These are phyloP conservation scores for Neonectria neomacrospora DNA, from an alignment of 2,329 filamentous ascomycete genomes.

Conservation along the genomic window DNA sequence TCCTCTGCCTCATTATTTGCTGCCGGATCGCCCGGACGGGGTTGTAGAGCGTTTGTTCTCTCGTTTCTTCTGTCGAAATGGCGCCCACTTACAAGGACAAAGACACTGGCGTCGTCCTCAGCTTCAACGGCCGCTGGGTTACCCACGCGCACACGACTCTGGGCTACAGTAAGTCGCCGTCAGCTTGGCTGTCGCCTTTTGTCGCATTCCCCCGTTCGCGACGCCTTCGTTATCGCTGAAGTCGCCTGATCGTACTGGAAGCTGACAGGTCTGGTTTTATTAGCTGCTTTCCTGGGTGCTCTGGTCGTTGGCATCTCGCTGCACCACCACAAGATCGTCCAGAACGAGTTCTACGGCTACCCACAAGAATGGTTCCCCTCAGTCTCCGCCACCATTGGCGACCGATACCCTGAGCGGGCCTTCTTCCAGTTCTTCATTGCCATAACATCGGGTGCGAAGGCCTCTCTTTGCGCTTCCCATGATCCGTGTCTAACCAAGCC, in stretches of 20 bases:
- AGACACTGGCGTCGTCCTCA: slow-evolving; percentile 67
- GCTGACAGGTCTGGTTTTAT: slow-evolving; percentile 50
- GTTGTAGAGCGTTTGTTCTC: slow-evolving; percentile 37
- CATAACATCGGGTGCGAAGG: slow-evolving; percentile 80
- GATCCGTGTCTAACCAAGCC: slow-evolving; percentile 31
- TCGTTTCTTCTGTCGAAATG: slow-evolving; percentile 46
- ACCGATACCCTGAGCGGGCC: slow-evolving; percentile 94
- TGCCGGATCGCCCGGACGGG: slow-evolving; percentile 49
- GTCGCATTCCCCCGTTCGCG: slow-evolving; percentile 13
- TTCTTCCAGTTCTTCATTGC: slow-evolving; percentile 98
- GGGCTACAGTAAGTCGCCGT: slow-evolving; percentile 75
- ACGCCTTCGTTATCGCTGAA: not conserved
- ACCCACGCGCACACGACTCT: slow-evolving; percentile 86
- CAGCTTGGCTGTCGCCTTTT: not conserved
- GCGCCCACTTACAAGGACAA: slow-evolving; percentile 71
- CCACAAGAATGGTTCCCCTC: slow-evolving; percentile 97
- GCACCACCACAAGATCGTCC: slow-evolving; percentile 96
- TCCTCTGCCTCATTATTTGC: slow-evolving; percentile 29
- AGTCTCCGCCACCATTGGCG: slow-evolving; percentile 95
- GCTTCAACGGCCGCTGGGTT: slow-evolving; percentile 88
- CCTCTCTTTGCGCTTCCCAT: not conserved
- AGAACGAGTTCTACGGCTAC: slow-evolving; percentile 96
- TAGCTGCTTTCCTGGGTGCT: slow-evolving; percentile 87
- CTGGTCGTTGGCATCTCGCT: slow-evolving; percentile 82
- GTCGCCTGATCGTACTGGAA: slow-evolving; percentile 7